Percentiles rank a stretch among this genome's conserved stretches.
Evolutionary conservation across 495 filamentous ascomycete genomes (phyloP).

Genomic region (Choiromyces venosus): DNA sequence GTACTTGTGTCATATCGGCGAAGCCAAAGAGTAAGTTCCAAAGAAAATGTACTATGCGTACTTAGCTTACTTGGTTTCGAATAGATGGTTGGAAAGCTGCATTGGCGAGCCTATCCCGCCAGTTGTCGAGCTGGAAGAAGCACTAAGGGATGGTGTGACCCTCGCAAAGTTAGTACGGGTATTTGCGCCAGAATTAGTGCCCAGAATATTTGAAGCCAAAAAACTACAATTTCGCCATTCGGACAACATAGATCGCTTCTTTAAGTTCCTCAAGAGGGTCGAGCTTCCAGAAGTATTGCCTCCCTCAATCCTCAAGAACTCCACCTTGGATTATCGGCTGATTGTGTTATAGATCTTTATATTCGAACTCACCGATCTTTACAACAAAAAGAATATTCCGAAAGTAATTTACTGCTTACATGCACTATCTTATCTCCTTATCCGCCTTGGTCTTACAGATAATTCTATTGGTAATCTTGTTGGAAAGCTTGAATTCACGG

Average conservation of each 20-base stretch:
- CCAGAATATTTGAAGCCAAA: conserved; percentile 76
- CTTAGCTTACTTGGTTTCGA: conserved; percentile 11
- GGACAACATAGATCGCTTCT: conserved; percentile 93
- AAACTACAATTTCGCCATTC: conserved; percentile 92
- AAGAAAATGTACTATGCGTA: background rate
- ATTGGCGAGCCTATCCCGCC: conserved; percentile 84
- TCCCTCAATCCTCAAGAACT: background rate
- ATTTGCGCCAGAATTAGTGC: conserved; percentile 65
- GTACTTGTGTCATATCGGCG: conserved; percentile 97
- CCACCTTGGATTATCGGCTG: conserved; percentile 15
- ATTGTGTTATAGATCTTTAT: conserved; percentile 59
- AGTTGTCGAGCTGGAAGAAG: conserved; percentile 94
- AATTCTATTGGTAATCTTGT: conserved; percentile 98
- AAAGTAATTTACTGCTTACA: conserved; percentile 99
- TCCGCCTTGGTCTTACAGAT: conserved; percentile 85
- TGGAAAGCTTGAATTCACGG: conserved; percentile 93
- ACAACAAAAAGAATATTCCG: conserved; percentile 99
- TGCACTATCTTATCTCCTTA: conserved; percentile 90
- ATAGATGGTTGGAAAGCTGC: conserved; percentile 85
- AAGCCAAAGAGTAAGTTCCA: conserved; percentile 70
- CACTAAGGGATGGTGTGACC: conserved; percentile 85
- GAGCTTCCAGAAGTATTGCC: conserved; percentile 68
- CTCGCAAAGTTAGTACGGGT: conserved; percentile 94
- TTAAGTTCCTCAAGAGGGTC: conserved; percentile 85
- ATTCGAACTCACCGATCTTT: conserved; percentile 95